Evolutionary conservation across 164 flowering plant genomes (phyloP).

Genomic region (Nymphaea colorata): DNA sequence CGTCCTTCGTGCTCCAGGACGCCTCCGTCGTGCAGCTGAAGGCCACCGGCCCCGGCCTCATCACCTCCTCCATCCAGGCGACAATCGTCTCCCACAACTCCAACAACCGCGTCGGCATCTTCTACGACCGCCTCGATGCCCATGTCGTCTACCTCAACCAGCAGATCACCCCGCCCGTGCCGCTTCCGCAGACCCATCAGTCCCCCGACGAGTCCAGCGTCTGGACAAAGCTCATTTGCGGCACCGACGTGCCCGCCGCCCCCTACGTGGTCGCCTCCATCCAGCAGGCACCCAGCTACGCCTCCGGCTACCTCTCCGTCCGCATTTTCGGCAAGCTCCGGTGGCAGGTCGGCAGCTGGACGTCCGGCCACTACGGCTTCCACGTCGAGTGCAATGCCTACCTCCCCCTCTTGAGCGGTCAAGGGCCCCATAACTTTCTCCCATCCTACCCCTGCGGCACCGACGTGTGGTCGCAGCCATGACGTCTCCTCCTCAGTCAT

Average conservation of each 20-base stretch:
- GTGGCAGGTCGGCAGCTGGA: slow-evolving; percentile 55
- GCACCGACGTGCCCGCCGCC: slow-evolving; percentile 47
- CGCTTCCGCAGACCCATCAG: slow-evolving; percentile 43
- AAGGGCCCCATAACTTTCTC: not conserved
- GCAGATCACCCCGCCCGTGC: slow-evolving; percentile 49
- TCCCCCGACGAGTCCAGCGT: slow-evolving; percentile 48
- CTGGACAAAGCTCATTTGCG: slow-evolving; percentile 62
- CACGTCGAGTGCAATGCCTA: slow-evolving; percentile 28
- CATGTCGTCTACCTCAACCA: slow-evolving; percentile 53
- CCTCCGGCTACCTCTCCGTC: slow-evolving; percentile 22
- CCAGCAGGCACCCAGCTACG: slow-evolving; percentile 23
- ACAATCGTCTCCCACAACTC: slow-evolving; percentile 60
- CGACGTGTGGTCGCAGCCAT: not conserved
- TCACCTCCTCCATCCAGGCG: slow-evolving; percentile 45
- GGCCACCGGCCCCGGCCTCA: slow-evolving; percentile 35
- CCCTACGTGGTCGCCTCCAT: slow-evolving; percentile 40
- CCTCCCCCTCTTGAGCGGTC: not conserved
- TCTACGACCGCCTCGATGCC: slow-evolving; percentile 54
- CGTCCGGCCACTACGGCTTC: slow-evolving; percentile 42
- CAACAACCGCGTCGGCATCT: slow-evolving; percentile 51
- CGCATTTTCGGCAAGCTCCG: slow-evolving; percentile 54
- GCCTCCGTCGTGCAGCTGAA: slow-evolving; percentile 65
- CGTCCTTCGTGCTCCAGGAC: slow-evolving; percentile 58
- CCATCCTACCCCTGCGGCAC: not conserved
- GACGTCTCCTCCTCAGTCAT: not conserved